Base-by-base conservation (phyloP, 2,329 filamentous ascomycete genomes). In the Colletotrichum sp. region DNA sequence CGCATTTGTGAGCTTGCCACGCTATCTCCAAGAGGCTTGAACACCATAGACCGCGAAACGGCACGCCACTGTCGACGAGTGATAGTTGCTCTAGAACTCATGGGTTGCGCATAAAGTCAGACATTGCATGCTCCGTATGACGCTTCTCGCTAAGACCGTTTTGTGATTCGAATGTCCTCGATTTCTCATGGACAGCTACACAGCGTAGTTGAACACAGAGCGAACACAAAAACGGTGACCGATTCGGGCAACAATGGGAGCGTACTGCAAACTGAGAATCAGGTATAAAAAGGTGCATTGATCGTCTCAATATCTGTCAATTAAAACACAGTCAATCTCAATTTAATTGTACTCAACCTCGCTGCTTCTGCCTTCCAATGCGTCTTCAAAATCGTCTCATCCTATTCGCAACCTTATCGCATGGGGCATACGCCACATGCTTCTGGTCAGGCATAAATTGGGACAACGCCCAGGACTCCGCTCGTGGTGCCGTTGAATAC, bases 1-100 rank as follows among this genome's bases (percentile, higher is more conserved):
- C 10, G 44, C 36, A 52, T 52, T 13, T 3, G n/a, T 7, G 2
- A 52, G 44, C 44, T 52, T 52, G n/a, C n/a, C 1, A 52, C 44
- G 6, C 44, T 22, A 0, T 0, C 10, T 22, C 12, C 10, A 13
- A 22, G 0, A 52, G 44, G 2, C 44, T 3, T 24, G 44, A 12
- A 1, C 44, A 22, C 6, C 44, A 52, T 2, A 52, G n/a, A 22
- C n/a, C n/a, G n/a, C n/a, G n/a, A 52, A 22, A 22, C 44, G 10
- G n/a, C 3, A 24, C 44, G 2, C 44, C 10, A 7, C n/a, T 48
- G 12, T 22, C 44, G 44, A 22, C 44, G n/a, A 22, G 44, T 22
- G 44, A 52, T 22, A 52, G n/a, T 13, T 52, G 44, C n/a, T 22
- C 44, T 4, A 52, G 44, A 22, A 8, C 6, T 22, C 12, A 22